Conservation (phyloP, 768 basidiomycete genomes). For the Trametes coccinea region DNA sequence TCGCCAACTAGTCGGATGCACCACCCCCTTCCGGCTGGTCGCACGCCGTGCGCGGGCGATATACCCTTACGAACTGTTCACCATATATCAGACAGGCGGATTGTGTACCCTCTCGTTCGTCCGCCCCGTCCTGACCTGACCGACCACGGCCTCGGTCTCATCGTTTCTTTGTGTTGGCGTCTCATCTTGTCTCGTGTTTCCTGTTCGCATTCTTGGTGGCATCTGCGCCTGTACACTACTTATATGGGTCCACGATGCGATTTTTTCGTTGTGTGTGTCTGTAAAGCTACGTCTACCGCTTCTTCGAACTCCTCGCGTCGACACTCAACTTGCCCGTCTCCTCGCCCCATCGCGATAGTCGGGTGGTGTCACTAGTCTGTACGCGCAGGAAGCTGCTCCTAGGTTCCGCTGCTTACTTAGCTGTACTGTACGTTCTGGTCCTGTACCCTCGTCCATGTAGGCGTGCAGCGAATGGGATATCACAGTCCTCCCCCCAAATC, state of each 20-base stretch:
- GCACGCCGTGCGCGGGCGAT: conserved; percentile 1
- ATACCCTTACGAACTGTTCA: conserved; percentile 12
- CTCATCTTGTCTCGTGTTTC: neutral
- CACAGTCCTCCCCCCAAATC: neutral
- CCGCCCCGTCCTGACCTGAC: conserved; percentile 8
- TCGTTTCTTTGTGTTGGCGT: neutral
- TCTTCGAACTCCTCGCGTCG: neutral
- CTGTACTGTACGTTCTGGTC: conserved; percentile 15
- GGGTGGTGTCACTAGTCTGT: too few relatives aligned
- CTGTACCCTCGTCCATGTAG: conserved; percentile 6
- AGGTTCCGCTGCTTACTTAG: neutral
- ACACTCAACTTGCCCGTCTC: too few relatives aligned
- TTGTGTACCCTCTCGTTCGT: conserved; percentile 4
- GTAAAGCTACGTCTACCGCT: neutral
- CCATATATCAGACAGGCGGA: conserved; percentile 17
- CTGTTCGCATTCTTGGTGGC: conserved; percentile 1
- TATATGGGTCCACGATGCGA: conserved; percentile 9
- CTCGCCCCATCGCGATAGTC: too few relatives aligned
- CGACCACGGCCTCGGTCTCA: neutral
- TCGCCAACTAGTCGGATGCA: neutral
- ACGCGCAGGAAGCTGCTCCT: too few relatives aligned
- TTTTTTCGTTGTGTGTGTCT: conserved; percentile 10
- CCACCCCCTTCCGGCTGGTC: neutral
- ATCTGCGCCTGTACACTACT: conserved; percentile 11
- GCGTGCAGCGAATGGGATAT: conserved; percentile 12